Conservation (phyloP, 192 early-diverging fungal species). For the Backusella parvicylindrica region DNA sequence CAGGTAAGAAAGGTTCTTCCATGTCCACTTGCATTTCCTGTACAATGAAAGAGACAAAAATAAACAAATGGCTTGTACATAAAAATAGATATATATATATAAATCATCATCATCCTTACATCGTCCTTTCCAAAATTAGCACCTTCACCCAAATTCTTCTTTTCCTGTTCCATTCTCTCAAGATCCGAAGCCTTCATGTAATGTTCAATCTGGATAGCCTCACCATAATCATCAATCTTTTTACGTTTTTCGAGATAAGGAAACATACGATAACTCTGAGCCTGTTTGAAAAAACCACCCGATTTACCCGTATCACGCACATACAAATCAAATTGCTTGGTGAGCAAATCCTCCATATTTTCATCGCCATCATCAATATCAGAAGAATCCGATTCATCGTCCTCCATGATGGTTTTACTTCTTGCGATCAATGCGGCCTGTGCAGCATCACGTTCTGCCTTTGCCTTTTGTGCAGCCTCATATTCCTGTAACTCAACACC, state of each 20-base stretch:
- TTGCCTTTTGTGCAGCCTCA: constrained; percentile 57
- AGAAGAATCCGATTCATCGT: constrained; percentile 63
- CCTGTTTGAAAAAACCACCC: constrained; percentile 74
- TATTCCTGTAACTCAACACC: constrained; percentile 81
- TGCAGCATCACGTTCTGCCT: constrained; percentile 70
- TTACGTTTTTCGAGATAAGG: constrained; percentile 80
- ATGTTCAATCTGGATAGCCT: constrained; percentile 32
- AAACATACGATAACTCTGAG: constrained; percentile 83
- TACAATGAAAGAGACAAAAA: too few species aligned
- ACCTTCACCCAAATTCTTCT: constrained; percentile 19
- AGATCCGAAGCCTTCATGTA: constrained; percentile 30
- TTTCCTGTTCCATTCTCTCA: constrained; percentile 60
- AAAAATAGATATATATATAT: not conserved
- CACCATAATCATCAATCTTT: constrained; percentile 85
- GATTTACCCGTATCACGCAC: constrained; percentile 72
- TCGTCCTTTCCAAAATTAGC: constrained; percentile 25
- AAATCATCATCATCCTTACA: constrained; percentile 17
- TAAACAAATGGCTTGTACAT: too few species aligned
- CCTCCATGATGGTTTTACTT: constrained; percentile 71
- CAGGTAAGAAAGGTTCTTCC: constrained; percentile 43
- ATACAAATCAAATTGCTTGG: constrained; percentile 75
- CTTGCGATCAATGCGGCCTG: constrained; percentile 63
- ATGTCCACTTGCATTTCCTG: constrained; percentile 40
- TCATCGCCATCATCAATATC: constrained; percentile 55
- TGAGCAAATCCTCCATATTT: constrained; percentile 47